phyloP scores from a whole-genome alignment of 164 flowering plant genomes.

The Houttuynia cordata region DNA sequence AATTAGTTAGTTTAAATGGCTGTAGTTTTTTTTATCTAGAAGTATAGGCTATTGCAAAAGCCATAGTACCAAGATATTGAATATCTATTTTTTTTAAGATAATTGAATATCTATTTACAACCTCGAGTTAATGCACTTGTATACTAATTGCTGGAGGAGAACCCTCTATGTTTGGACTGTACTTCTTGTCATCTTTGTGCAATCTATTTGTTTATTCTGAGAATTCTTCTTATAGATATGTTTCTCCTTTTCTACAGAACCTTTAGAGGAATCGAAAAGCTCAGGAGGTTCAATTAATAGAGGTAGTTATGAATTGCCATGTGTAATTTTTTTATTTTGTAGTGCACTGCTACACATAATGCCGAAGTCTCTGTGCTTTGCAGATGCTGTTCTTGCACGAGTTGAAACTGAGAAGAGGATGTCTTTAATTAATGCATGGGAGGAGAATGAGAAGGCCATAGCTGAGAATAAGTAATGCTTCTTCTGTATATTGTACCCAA shows the following conservation, averaged over 20 bases:
- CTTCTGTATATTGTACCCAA: too few relatives aligned
- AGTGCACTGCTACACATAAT: background rate
- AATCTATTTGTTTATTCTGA: too few relatives aligned
- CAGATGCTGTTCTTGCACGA: constrained; percentile 67
- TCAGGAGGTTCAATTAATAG: constrained; percentile 52
- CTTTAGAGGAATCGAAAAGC: constrained; percentile 29
- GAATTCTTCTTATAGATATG: background rate
- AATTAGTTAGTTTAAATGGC: too few relatives aligned
- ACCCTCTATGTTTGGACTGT: too few relatives aligned
- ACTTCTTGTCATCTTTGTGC: background rate
- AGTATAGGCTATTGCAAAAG: too few relatives aligned
- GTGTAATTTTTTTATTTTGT: background rate
- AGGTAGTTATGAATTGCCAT: constrained; percentile 26
- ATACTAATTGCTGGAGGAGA: too few relatives aligned
- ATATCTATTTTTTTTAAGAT: too few relatives aligned
- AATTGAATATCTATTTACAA: too few relatives aligned
- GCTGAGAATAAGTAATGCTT: constrained; percentile 64
- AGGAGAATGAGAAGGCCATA: constrained; percentile 73
- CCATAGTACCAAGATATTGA: too few relatives aligned
- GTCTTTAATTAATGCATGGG: constrained; percentile 88
- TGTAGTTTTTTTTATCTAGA: too few relatives aligned
- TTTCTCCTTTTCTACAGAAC: constrained; percentile 24
- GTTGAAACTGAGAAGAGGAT: constrained; percentile 60
- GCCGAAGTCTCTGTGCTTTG: background rate
- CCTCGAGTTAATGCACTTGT: too few relatives aligned